Conservation (phyloP, 1,139 yeast species). For the Casaregolazyma suthepensis region DNA sequence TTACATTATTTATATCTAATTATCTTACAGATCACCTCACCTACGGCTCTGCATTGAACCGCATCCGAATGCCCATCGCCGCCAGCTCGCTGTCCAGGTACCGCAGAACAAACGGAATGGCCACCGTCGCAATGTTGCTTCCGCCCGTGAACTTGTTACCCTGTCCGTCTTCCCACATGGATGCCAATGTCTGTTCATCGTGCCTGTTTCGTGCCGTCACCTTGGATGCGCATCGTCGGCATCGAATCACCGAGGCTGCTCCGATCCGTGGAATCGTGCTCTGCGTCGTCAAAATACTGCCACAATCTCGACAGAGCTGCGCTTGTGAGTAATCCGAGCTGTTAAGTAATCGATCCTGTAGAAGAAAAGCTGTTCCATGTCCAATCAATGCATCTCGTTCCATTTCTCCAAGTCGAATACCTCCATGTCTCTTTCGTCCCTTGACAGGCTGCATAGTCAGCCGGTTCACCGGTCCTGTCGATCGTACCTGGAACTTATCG, state of each 20-base stretch:
- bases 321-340: slow-evolving; percentile 95
- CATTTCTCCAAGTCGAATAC: slow-evolving; percentile 99
- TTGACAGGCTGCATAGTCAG: slow-evolving; percentile 99
- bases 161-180: slow-evolving; percentile 95
- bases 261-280: slow-evolving; percentile 90
- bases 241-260: slow-evolving; percentile 65
- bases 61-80: slow-evolving; percentile 96
- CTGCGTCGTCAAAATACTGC: slow-evolving; percentile 85
- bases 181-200: slow-evolving; percentile 51
- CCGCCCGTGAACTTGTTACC: slow-evolving; percentile 93
- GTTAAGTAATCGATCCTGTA: slow-evolving; percentile 92
- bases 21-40: background rate
- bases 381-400: slow-evolving; percentile 99
- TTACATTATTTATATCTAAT: background rate
- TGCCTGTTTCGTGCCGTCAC: slow-evolving; percentile 44
- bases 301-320: slow-evolving; percentile 85
- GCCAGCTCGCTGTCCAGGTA: slow-evolving; percentile 92
- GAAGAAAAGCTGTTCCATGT: slow-evolving; percentile 94
- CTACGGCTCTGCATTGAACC: slow-evolving; percentile 52
- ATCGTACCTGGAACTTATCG: slow-evolving; percentile 98
- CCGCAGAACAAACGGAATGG: slow-evolving; percentile 93
- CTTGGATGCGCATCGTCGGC: slow-evolving; percentile 84
- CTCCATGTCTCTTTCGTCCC: slow-evolving; percentile 98
- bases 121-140: slow-evolving; percentile 83
- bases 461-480: slow-evolving; percentile 96